A percentile compares a stretch with the other conserved stretches of the same genome.
phyloP scores from a whole-genome alignment of 176 grass and related monocot species.

The Hordeum marinum region DNA sequence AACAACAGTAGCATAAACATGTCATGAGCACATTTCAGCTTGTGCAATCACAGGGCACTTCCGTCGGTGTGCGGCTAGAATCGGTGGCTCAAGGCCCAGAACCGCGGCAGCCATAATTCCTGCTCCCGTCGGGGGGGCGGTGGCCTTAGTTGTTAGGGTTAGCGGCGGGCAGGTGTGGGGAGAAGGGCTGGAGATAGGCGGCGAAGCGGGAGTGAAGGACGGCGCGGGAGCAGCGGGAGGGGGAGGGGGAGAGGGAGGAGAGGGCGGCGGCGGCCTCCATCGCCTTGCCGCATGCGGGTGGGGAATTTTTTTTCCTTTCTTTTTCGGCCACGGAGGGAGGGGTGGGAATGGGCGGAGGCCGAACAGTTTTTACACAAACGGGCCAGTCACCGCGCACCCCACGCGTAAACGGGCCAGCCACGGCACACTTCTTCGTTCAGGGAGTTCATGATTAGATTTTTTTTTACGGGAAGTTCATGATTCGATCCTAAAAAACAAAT shows the following conservation, averaged over 20 bases:
- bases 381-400: too few relatives aligned
- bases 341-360: background rate
- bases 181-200: conserved; percentile 61
- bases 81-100: background rate
- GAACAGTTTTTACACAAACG: background rate
- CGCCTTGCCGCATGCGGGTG: background rate
- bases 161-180: conserved; percentile 26
- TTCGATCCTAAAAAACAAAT: too few relatives aligned
- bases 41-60: too few relatives aligned
- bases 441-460: too few relatives aligned
- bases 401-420: background rate
- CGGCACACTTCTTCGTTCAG: too few relatives aligned
- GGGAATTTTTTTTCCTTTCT: background rate
- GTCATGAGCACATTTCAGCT: background rate
- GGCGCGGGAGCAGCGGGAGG: background rate
- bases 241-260: conserved; percentile 41
- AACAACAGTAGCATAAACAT: background rate
- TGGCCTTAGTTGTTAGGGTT: conserved; percentile 46
- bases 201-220: conserved; percentile 51
- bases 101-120: background rate
- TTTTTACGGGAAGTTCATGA: too few relatives aligned
- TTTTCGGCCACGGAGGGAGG: background rate
- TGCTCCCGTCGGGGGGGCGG: background rate
- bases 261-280: conserved; percentile 62
- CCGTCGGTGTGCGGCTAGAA: background rate